Evolutionary conservation across 2,329 filamentous ascomycete genomes (phyloP).

Genomic region (Diaporthe nobilis): DNA sequence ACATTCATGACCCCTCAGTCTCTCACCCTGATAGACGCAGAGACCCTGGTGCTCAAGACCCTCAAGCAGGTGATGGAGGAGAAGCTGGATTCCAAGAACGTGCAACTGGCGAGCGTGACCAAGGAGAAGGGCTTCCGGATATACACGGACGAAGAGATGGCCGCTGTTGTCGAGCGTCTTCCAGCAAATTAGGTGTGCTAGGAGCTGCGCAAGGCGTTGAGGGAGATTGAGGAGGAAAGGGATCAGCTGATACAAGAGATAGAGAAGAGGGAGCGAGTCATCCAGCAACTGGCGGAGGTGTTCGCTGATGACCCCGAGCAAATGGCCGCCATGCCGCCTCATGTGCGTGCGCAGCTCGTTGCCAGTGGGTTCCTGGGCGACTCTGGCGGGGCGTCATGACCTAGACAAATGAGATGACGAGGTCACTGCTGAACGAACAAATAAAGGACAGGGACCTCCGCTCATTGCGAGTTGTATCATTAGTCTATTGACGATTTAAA

Average conservation of each 20-base stretch:
- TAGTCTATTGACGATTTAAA: slow-evolving; percentile 38
- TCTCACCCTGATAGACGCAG: slow-evolving; percentile 90
- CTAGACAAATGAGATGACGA: slow-evolving; percentile 39
- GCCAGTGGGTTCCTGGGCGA: not conserved
- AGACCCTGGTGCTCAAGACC: slow-evolving; percentile 96
- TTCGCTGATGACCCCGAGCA: not conserved
- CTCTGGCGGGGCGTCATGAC: slow-evolving; percentile 13
- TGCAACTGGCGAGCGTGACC: slow-evolving; percentile 97
- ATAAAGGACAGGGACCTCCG: not conserved
- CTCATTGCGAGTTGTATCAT: slow-evolving; percentile 38
- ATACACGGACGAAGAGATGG: slow-evolving; percentile 99
- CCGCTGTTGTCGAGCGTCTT: slow-evolving; percentile 87
- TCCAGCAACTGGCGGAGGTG: not conserved
- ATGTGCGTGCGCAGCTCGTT: not conserved
- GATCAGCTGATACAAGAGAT: not conserved
- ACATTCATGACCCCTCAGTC: slow-evolving; percentile 65
- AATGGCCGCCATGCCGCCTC: not conserved
- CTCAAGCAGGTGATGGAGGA: slow-evolving; percentile 99
- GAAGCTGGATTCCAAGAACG: slow-evolving; percentile 98
- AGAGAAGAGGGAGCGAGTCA: not conserved
- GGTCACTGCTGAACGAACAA: slow-evolving; percentile 19
- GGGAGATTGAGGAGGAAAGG: not conserved
- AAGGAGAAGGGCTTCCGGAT: slow-evolving; percentile 98
- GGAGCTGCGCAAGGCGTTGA: not conserved
- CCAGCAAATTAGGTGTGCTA: slow-evolving; percentile 69